A percentile compares a stretch with the other conserved stretches of the same genome.
These are phyloP conservation scores for Davidsoniella virescens DNA, from an alignment of 2,329 filamentous ascomycete genomes.

Conservation along the genomic window DNA sequence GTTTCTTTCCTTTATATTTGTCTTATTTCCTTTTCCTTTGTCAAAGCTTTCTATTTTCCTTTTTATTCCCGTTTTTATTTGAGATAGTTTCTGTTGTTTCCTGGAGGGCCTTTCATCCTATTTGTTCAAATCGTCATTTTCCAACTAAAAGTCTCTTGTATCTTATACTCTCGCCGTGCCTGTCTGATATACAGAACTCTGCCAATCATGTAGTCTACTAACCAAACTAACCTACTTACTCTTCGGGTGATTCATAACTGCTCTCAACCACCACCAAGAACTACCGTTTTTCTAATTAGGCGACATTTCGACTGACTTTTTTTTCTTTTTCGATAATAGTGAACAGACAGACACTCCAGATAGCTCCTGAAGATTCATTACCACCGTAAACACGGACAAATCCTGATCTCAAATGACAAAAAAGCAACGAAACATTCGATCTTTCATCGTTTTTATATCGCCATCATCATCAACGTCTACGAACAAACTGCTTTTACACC, in stretches of 20 bases:
- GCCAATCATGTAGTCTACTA: not conserved
- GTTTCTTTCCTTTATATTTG: too few species aligned
- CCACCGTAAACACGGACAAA: not conserved
- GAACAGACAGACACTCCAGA: not conserved
- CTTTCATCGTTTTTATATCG: too few species aligned
- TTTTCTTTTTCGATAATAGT: conserved; percentile 3
- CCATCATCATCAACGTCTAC: too few species aligned
- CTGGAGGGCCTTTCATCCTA: not conserved
- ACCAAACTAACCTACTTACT: not conserved
- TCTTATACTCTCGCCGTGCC: not conserved
- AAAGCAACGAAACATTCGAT: too few species aligned
- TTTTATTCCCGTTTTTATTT: not conserved
- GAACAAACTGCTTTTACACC: too few species aligned
- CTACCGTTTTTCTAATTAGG: not conserved
- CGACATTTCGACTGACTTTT: conserved; percentile 6
- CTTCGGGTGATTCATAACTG: conserved; percentile 4
- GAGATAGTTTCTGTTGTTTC: not conserved
- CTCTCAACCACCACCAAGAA: not conserved
- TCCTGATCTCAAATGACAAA: too few species aligned
- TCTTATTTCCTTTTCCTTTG: too few species aligned
- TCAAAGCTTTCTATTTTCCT: not conserved
- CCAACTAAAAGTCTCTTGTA: not conserved
- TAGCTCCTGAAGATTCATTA: not conserved
- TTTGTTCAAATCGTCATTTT: not conserved
- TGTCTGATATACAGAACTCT: not conserved